Evolutionary conservation across 306 rosid species (phyloP), one percentile per base, ranked within the genome.

Genomic region (Sophora flavescens): DNA sequence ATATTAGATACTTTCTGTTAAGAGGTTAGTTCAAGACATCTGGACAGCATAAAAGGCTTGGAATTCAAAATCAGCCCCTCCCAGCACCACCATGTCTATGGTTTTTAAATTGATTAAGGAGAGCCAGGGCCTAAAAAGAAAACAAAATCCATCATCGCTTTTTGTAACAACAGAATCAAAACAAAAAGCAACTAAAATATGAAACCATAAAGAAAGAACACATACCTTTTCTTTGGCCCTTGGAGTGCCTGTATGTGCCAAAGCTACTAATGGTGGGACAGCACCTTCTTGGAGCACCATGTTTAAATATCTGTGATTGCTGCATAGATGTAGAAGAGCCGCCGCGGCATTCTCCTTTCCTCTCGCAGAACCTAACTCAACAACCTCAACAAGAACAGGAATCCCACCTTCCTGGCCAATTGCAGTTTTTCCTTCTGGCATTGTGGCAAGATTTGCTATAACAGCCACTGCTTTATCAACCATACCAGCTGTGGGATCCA

Each of bases 331-430:
- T 58, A 88, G 71, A 48, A 92, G 88, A 50, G 98, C 93, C 6
- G 95, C 95, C 1, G 97, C 93, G 42, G 98, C 98, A 13, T 90
- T 93, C 84, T 91, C 98, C 85, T 89, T 91, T 66, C 96, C 98
- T 84, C 95, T 86, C 0, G 85, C 79, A 32, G 98, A 93, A 77
- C 95, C 96, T 85, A 91, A 86, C 82, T 93, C 98, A 32, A 93
- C 84, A 44, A 91, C 95, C 79, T 93, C 95, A 6, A 93, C 98
- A 73, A 93, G 77, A 76, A 84, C 84, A 42, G 95, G 90, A 78
- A 93, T 91, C 60, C 90, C 96, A 61, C 84, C 84, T 77, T 75
- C 81, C 61, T 61, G 79, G 50, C 90, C 91, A 79, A 91, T 89
- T 36, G 82, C 89, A 10, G 77, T 45, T 70, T 82, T 88, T 39